Evolutionary conservation across 169 alveolate genomes (phyloP), one percentile per base, ranked within the genome.

Genomic region (Amoebophrya sp.): DNA sequence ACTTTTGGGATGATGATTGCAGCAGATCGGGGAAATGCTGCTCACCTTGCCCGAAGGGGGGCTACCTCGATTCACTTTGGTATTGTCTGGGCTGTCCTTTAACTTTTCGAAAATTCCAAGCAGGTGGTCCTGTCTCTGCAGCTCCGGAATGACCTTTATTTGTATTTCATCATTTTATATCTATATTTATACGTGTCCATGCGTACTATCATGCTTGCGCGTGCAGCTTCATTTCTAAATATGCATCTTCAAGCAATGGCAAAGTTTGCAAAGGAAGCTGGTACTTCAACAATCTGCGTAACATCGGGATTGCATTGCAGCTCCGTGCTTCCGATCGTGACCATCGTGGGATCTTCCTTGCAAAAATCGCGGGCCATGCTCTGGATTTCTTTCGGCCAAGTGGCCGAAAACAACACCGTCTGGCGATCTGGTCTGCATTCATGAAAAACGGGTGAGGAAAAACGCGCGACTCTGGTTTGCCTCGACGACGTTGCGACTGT

Each of bases 341-440:
- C 95, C 90, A 97, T 98, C 10, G 97, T 97, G 40, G 99, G 99
- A 77, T 96, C 97, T 39, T 96, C 97, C 40, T 95, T 94, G 93
- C 99, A 97, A 77, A 97, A 95, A 89, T 96, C 98, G 40, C 95
- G 94, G 55, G 99, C 99, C 41, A 98, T 94, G 55, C 96, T 93
- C 93, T 97, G 97, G 33, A 98, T 66, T 38, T 96, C 97, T 91
- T 95, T 93, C 25, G 98, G 99, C 98, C 98, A 97, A 0, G 99
- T 98, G 0, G 99, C 99, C 41, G 98, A 94, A 94, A 97, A 98
- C 95, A 98, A 95, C 77, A 97, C 90, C 25, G 97, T 96, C 95
- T 97, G 98, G 90, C 98, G 92, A 92, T 97, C 98, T 40, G 98
- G 98, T 47, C 98, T n/a, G n/a, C n/a, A n/a, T n/a, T n/a, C n/a